A percentile compares a stretch with the other conserved stretches of the same genome.
Evolutionary conservation across 306 rosid genomes (phyloP).

Genomic region (Lotus japonicus): DNA sequence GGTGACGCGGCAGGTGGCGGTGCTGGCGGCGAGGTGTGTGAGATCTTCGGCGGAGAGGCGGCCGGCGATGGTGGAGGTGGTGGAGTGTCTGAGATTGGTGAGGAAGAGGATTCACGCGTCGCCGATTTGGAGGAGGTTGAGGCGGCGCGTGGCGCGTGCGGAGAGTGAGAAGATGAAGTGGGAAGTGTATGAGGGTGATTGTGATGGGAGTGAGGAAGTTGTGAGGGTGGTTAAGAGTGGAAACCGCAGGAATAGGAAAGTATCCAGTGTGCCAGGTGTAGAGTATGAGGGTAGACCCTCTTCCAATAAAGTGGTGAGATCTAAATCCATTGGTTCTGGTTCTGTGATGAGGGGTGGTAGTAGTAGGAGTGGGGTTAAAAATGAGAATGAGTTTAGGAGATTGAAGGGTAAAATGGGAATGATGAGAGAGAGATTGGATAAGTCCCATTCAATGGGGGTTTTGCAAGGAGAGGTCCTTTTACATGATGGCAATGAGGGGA

Average conservation of each 20-base stretch:
- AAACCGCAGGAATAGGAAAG: slow-evolving; percentile 45
- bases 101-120: slow-evolving; percentile 32
- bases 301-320: slow-evolving; percentile 27
- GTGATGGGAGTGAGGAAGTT: slow-evolving; percentile 27
- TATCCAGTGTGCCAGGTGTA: slow-evolving; percentile 42
- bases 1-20: slow-evolving; percentile 39
- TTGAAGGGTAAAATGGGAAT: slow-evolving; percentile 25
- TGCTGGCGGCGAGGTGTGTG: slow-evolving; percentile 66
- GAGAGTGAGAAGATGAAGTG: slow-evolving; percentile 3
- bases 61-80: slow-evolving; percentile 72
- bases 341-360: slow-evolving; percentile 21
- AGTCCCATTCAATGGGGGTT: slow-evolving; percentile 67
- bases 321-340: slow-evolving; percentile 46
- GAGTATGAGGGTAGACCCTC: slow-evolving; percentile 23
- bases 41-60: slow-evolving; percentile 63
- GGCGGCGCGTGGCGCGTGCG: slow-evolving; percentile 43
- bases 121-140: slow-evolving; percentile 40
- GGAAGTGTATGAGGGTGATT: slow-evolving; percentile 21
- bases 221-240: slow-evolving; percentile 21
- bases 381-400: background rate
- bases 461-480: slow-evolving; percentile 15
- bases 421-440: background rate
- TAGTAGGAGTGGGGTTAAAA: background rate
- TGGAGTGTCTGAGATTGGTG: slow-evolving; percentile 40
- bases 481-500: background rate